Evolutionary conservation across 192 early-diverging fungal genomes (phyloP).

Genomic region (Martensiomyces pterosporus): DNA sequence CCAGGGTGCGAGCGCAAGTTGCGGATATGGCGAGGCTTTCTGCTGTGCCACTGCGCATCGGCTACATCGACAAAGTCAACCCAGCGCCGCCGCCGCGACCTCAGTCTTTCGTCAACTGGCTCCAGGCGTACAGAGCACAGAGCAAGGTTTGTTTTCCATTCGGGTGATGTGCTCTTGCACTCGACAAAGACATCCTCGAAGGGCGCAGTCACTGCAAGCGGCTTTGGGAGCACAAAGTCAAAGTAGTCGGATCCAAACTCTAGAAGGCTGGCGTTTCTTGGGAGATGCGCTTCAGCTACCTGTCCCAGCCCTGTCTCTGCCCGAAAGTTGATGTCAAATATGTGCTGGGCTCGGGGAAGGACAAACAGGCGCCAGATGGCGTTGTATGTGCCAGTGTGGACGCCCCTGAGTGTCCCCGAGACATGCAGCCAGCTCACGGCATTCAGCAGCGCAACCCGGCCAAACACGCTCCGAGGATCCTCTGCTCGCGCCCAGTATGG

Average conservation of each 20-base stretch:
- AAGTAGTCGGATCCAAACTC: slow-evolving; percentile 47
- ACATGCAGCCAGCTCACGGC: slow-evolving; percentile 43
- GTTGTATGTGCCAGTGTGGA: slow-evolving; percentile 33
- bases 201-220: slow-evolving; percentile 16
- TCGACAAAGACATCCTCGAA: slow-evolving; percentile 35
- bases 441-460: slow-evolving; percentile 22
- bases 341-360: slow-evolving; percentile 26
- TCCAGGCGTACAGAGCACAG: slow-evolving; percentile 40
- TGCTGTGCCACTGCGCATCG: background rate
- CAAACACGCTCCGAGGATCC: slow-evolving; percentile 36
- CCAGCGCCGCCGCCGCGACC: slow-evolving; percentile 4
- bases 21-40: slow-evolving; percentile 1
- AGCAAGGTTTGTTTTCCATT: slow-evolving; percentile 31
- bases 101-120: slow-evolving; percentile 5
- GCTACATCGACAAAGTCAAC: background rate
- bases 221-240: slow-evolving; percentile 38
- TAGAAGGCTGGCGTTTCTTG: slow-evolving; percentile 17
- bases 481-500: slow-evolving; percentile 26
- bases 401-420: slow-evolving; percentile 18
- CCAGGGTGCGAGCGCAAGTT: slow-evolving; percentile 10
- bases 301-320: slow-evolving; percentile 9
- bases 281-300: slow-evolving; percentile 18
- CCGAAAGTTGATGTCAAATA: slow-evolving; percentile 28
- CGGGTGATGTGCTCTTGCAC: slow-evolving; percentile 25
- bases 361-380: slow-evolving; percentile 38